A percentile compares a stretch with the other conserved stretches of the same genome.
These are phyloP conservation scores for Leucogyrophana mollusca DNA, from an alignment of 768 basidiomycete genomes.

Conservation along the genomic window DNA sequence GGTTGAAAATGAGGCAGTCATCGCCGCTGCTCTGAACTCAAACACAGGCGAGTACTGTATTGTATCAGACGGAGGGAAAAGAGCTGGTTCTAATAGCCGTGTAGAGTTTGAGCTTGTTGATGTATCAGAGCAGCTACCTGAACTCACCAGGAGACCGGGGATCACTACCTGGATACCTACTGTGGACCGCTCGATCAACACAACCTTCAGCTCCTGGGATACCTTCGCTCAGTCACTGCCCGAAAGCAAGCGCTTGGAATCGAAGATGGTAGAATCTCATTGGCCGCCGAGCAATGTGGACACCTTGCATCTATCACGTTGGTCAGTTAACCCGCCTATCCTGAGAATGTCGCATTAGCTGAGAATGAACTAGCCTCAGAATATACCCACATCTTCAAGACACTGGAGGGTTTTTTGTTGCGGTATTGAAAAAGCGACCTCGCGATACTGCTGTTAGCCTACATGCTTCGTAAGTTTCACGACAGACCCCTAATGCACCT, in stretches of 20 bases:
- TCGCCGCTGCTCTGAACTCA: slow-evolving; percentile 76
- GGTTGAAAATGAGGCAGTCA: slow-evolving; percentile 94
- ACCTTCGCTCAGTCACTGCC: slow-evolving; percentile 53
- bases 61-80: not conserved
- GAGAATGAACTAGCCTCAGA: slow-evolving; percentile 56
- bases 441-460: slow-evolving; percentile 4
- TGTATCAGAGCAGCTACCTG: slow-evolving; percentile 67
- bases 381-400: slow-evolving; percentile 96
- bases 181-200: slow-evolving; percentile 49
- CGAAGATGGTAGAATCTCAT: slow-evolving; percentile 67
- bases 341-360: not conserved
- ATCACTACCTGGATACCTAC: slow-evolving; percentile 78
- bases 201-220: slow-evolving; percentile 57
- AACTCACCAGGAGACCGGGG: slow-evolving; percentile 75
- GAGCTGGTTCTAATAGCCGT: not conserved
- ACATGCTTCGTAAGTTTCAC: slow-evolving; percentile 13
- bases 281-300: slow-evolving; percentile 77
- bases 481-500: not conserved
- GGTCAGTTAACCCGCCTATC: slow-evolving; percentile 46
- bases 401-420: slow-evolving; percentile 97
- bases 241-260: slow-evolving; percentile 45
- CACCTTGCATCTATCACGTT: slow-evolving; percentile 62
- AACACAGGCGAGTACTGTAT: slow-evolving; percentile 53
- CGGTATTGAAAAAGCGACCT: slow-evolving; percentile 58
- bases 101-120: slow-evolving; percentile 79